Evolutionary conservation across 306 rosid species (phyloP), one percentile per base, ranked within the genome.

Genomic region (Acmispon strigosus): DNA sequence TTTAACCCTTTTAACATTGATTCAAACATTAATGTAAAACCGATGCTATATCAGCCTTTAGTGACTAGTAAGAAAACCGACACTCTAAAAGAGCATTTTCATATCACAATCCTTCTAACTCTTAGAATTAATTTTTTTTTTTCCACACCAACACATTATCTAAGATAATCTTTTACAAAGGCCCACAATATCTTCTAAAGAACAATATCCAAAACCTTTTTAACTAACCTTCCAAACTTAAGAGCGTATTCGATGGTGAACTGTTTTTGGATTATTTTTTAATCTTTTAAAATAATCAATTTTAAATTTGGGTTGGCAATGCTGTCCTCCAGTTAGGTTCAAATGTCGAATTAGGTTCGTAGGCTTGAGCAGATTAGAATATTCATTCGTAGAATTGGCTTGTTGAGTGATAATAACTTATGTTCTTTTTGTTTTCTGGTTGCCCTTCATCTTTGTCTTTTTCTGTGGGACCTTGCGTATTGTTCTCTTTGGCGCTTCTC

Each of bases 371-470:
- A 53, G 43, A 77, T 73, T 62, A 77, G 67, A 73, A 77, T 54
- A 73, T 73, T 67, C 59, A 53, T 72, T 17, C 27, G 32, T 19
- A 66, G 32, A 51, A 50, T 15, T 81, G 76, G 44, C 7, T 6
- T 22, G 52, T 69, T 62, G 52, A 54, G 32, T 65, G n/a, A 49
- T 12, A n/a, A 62, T 49, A 4, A 12, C 20, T 36, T 59, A 18
- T 14, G 29, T 12, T 24, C 14, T 61, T 76, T 77, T 78, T 82
- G 83, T 78, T 82, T 64, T 64, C 16, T 63, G 62, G 69, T 64
- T 82, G 83, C 78, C 36, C 68, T 74, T 69, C 55, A 51, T 14
- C 15, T 82, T 66, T 78, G 86, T 78, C 77, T 68, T 50, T 74
- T 69, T 69, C 75, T 68, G 32, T 56, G 24, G 69, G 43, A 5